Evolutionary conservation across 345 rosid species (phyloP).

Genomic region (Rhizophora mangle): DNA sequence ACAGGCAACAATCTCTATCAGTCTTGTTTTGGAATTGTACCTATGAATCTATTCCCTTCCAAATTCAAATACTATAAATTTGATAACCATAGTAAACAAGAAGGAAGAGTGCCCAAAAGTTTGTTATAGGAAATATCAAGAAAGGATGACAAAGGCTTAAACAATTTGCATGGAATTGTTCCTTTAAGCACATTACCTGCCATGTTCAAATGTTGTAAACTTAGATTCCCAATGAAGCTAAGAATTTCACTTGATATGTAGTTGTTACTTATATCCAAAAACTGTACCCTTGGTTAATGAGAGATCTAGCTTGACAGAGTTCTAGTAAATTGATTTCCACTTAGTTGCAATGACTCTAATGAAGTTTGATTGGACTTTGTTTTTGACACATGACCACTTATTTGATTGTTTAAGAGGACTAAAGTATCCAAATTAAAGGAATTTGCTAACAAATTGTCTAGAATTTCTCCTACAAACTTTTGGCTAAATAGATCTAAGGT

Average conservation of each 20-base stretch:
- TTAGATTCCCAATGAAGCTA: conserved; percentile 1
- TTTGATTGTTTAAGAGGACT: neutral
- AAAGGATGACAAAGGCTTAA: neutral
- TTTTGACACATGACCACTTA: neutral
- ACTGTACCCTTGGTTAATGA: neutral
- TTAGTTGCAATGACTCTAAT: too few relatives aligned
- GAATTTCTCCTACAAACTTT: neutral
- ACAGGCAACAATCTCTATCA: too few relatives aligned
- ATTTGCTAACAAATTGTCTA: neutral
- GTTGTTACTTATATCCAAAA: conserved; percentile 8
- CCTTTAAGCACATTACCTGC: too few relatives aligned
- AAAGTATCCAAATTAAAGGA: neutral
- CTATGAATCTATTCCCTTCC: too few relatives aligned
- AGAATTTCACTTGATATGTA: too few relatives aligned
- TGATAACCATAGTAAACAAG: conserved; percentile 3
- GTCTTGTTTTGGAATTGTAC: neutral
- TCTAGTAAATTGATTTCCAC: too few relatives aligned
- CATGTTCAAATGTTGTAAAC: neutral
- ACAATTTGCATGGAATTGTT: too few relatives aligned
- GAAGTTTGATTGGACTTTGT: too few relatives aligned
- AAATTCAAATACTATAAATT: too few relatives aligned
- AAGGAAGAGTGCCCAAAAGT: neutral
- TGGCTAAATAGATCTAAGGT: conserved; percentile 4
- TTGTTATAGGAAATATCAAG: conserved; percentile 4
- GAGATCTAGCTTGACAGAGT: neutral